Percentiles rank a stretch among this genome's conserved stretches.
Conservation (phyloP, 768 basidiomycete species). For the Pleurotus tuber-regium region DNA sequence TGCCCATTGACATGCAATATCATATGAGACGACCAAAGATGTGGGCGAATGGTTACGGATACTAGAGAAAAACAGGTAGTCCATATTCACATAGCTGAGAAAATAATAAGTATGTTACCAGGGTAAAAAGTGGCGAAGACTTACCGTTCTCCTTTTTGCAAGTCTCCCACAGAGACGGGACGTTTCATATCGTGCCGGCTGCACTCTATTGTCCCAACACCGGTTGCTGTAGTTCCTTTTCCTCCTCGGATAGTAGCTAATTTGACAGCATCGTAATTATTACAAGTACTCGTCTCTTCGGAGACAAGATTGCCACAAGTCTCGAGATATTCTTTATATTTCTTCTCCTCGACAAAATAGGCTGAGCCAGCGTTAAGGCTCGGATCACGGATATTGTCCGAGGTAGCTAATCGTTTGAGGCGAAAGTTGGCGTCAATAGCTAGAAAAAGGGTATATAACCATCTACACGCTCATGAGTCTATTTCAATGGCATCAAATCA, state of each 20-base stretch:
- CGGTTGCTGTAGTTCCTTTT: slow-evolving; percentile 2
- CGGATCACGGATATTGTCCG: slow-evolving; percentile 17
- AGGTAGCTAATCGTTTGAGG: slow-evolving; percentile 22
- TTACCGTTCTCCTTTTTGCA: slow-evolving; percentile 9
- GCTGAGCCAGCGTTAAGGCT: slow-evolving; percentile 22
- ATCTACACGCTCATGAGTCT: background rate
- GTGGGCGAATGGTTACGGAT: background rate
- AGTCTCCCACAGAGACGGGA: slow-evolving; percentile 1
- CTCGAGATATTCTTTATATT: slow-evolving; percentile 15
- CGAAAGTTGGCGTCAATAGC: slow-evolving; percentile 26
- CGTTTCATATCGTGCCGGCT: slow-evolving; percentile 7
- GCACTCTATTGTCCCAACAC: slow-evolving; percentile 5
- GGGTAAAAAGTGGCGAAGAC: background rate
- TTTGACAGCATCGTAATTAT: too few relatives aligned
- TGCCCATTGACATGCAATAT: slow-evolving; percentile 32
- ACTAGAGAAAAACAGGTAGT: background rate
- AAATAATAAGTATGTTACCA: background rate
- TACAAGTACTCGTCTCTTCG: background rate
- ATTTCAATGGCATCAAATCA: background rate
- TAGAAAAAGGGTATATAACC: slow-evolving; percentile 19
- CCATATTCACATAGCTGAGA: slow-evolving; percentile 3
- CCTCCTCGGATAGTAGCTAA: background rate
- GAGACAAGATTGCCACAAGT: background rate
- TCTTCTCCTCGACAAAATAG: slow-evolving; percentile 16
- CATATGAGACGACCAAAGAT: slow-evolving; percentile 25